These are phyloP conservation scores for Juncus inflexus DNA, from an alignment of 176 grass and related monocot genomes.

Conservation along the genomic window DNA sequence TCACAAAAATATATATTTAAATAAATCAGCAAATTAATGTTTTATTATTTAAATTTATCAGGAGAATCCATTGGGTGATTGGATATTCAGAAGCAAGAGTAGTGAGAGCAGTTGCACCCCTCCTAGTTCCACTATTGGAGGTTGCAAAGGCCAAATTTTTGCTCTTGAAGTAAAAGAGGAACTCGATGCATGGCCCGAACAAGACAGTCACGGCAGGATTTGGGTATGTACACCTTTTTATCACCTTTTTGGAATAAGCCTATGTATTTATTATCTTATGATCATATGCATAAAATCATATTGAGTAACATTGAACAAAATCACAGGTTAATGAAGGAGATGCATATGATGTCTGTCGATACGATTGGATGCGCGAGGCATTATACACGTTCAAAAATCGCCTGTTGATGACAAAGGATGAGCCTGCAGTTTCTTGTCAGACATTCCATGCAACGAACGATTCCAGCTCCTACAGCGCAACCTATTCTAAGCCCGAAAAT, in stretches of 20 bases:
- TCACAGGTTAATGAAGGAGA: slow-evolving; percentile 43
- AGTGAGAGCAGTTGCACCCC: slow-evolving; percentile 48
- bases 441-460: background rate
- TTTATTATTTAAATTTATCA: slow-evolving; percentile 14
- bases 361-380: slow-evolving; percentile 68
- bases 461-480: slow-evolving; percentile 4
- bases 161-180: slow-evolving; percentile 60
- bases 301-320: background rate
- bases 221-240: slow-evolving; percentile 43
- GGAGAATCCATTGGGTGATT: slow-evolving; percentile 45
- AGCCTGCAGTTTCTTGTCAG: background rate
- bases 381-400: slow-evolving; percentile 32
- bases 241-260: background rate
- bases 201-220: slow-evolving; percentile 48
- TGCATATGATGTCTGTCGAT: slow-evolving; percentile 47
- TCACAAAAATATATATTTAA: no score
- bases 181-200: slow-evolving; percentile 63
- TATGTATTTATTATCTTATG: background rate
- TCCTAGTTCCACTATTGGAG: slow-evolving; percentile 18
- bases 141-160: slow-evolving; percentile 69
- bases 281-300: slow-evolving; percentile 2
- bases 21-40: no score
- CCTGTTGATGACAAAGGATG: background rate
- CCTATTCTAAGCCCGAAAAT: background rate
- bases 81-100: slow-evolving; percentile 79